phyloP scores from a whole-genome alignment of 148 eudicot species.

The Dysphania ambrosioides region DNA sequence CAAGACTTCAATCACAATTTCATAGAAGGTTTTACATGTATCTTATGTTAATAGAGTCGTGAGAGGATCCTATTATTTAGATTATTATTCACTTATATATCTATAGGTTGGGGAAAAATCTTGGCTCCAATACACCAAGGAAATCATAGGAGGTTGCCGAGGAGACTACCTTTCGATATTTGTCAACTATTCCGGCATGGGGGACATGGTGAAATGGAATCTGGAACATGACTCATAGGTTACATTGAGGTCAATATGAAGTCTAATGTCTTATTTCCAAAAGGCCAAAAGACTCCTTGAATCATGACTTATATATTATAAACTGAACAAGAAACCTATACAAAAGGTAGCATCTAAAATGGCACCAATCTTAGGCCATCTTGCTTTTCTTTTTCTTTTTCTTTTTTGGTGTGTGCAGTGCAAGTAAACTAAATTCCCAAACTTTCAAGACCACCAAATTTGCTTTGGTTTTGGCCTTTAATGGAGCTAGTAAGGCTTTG shows the following conservation, averaged over 20 bases:
- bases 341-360: neutral
- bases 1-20: neutral
- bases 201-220: neutral
- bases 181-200: neutral
- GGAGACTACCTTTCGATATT: neutral
- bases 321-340: too few relatives aligned
- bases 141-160: neutral
- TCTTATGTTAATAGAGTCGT: neutral
- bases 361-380: neutral
- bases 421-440: neutral
- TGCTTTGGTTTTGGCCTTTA: neutral
- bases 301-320: neutral
- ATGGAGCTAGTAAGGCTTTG: neutral
- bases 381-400: too few relatives aligned
- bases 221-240: neutral
- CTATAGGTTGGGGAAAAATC: neutral
- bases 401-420: too few relatives aligned
- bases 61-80: neutral
- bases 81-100: neutral
- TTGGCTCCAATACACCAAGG: neutral
- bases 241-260: neutral
- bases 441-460: neutral
- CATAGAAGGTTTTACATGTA: neutral
- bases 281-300: neutral
- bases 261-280: neutral